Base-by-base conservation (phyloP, 306 rosid species). In the Ormosia semicastrata region DNA sequence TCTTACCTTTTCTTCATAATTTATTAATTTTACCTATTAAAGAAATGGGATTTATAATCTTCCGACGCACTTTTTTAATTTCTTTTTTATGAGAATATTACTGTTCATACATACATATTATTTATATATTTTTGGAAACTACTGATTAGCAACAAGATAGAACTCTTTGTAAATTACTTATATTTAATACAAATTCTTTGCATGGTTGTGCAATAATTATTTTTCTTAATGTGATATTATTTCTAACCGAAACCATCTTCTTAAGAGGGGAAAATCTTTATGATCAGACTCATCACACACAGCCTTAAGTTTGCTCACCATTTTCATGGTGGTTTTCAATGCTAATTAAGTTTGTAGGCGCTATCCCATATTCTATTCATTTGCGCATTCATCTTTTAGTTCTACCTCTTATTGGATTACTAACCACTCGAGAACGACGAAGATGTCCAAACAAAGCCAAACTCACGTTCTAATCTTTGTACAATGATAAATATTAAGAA, bases 1-100 rank as follows among this genome's bases (percentile, higher is more conserved):
- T 78, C 57, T 58, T 14, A 14, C 78, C 56, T 83, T 70, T 62
- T 69, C 64, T 83, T 58, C 29, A n/a, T 69, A 34, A 24, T 39
- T 32, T 47, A 14, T 5, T 71, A 14, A 14, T 39, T 18, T 52
- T 53, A 36, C 46, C 52, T 32, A 30, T n/a, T 47, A 13, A 53
- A 72, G 8, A 11, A 17, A 32, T 9, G 36, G 39, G 39, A 37
- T 36, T 5, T 73, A 10, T 54, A 5, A 72, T 53, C 30, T 49
- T 70, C 1, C 69, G 2, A 1, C 3, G 5, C n/a, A 7, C 69
- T 36, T 64, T 33, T 9, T 34, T 4, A 10, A 60, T 60, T 8
- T 62, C 15, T 32, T 33, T 34, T 34, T 7, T 9, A 59, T 59
- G 66, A 59, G 39, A 30, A 63, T 63, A 34, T 33, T 34, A 30